phyloP scores from a whole-genome alignment of 2,329 filamentous ascomycete species.

The Clarireedia monteithiana region DNA sequence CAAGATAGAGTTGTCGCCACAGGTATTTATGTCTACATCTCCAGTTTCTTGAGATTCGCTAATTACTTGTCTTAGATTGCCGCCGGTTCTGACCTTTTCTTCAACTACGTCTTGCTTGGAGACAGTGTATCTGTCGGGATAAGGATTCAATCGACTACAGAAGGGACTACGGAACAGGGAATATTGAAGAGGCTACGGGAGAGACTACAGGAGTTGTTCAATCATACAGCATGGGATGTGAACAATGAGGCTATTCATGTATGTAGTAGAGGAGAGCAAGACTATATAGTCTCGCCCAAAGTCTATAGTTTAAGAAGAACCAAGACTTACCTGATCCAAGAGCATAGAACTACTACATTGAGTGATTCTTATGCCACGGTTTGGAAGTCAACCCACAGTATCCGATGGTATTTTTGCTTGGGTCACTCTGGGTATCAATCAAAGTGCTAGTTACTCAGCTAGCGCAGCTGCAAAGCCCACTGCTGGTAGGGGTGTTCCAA shows the following conservation, averaged over 20 bases:
- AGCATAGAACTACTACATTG: too few species aligned
- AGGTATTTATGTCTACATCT: not conserved
- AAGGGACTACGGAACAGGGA: too few species aligned
- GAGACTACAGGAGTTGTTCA: too few species aligned
- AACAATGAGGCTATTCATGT: too few species aligned
- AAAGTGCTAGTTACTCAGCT: not conserved
- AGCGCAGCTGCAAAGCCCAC: not conserved
- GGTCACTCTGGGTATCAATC: not conserved
- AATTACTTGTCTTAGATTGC: conserved; percentile 31
- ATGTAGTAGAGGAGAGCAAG: too few species aligned
- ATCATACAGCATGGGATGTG: too few species aligned
- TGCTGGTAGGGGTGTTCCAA: not conserved
- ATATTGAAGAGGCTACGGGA: too few species aligned
- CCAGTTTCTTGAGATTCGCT: not conserved
- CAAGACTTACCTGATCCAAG: too few species aligned
- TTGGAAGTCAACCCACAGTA: not conserved
- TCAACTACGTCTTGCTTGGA: conserved; percentile 53
- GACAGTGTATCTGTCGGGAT: not conserved
- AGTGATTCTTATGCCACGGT: too few species aligned
- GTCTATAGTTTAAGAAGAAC: too few species aligned
- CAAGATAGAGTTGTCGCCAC: conserved; percentile 32
- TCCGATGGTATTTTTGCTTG: not conserved
- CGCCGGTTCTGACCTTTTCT: conserved; percentile 42
- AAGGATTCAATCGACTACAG: too few species aligned
- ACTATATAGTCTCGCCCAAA: too few species aligned